Evolutionary conservation across 208 protist genomes (phyloP).

Genomic region (Wallacemonas collosoma): DNA sequence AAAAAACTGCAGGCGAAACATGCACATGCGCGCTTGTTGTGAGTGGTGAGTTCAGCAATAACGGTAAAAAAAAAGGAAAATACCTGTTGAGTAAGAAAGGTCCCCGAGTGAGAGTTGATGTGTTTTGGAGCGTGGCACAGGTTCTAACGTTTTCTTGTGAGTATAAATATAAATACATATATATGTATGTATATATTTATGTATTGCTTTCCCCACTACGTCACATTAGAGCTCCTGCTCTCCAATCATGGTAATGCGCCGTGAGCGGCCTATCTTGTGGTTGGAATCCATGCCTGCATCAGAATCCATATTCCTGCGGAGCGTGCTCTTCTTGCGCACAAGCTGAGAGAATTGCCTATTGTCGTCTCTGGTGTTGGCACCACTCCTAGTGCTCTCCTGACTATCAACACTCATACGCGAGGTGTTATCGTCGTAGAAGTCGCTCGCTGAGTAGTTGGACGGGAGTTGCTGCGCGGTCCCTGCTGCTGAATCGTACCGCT

Average conservation of each 20-base stretch:
- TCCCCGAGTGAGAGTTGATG: too few relatives aligned
- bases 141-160: too few relatives aligned
- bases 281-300: not conserved
- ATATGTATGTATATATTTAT: too few relatives aligned
- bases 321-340: slow-evolving; percentile 14
- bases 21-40: too few relatives aligned
- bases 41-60: too few relatives aligned
- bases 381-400: not conserved
- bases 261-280: not conserved
- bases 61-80: slow-evolving; percentile 8
- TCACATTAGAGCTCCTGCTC: not conserved
- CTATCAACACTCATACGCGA: not conserved
- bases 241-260: slow-evolving; percentile 3
- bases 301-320: slow-evolving; percentile 11
- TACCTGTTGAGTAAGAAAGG: not conserved
- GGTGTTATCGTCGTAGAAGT: slow-evolving; percentile 17
- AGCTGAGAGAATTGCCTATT: slow-evolving; percentile 6
- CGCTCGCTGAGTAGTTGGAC: not conserved
- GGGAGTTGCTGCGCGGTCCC: not conserved
- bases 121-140: too few relatives aligned
- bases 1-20: slow-evolving; percentile 6
- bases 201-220: too few relatives aligned
- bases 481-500: not conserved
- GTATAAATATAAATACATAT: too few relatives aligned
- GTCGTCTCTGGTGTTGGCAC: slow-evolving; percentile 1